Evolutionary conservation across 768 basidiomycete genomes (phyloP), one percentile per base, ranked within the genome.

Genomic region (Porpolomopsis calyptriformis): DNA sequence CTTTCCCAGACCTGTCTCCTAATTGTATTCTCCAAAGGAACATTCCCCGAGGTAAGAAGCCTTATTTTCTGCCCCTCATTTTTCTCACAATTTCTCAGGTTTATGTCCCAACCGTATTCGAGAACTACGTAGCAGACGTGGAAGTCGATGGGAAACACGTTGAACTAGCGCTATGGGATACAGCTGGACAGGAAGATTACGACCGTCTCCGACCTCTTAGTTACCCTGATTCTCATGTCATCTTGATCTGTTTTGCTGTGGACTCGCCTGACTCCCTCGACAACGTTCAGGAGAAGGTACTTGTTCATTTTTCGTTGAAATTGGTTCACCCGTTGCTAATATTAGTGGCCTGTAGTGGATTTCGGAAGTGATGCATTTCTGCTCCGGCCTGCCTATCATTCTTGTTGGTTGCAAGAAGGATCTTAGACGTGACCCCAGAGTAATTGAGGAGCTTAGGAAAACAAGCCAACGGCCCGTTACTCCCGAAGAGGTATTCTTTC

Each of bases 391-490:
- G 37, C 96, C 96, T 40, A 85, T 96, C 70, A 90, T 99, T 60
- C 85, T 99, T 48, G 93, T 99, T 53, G 96, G 90, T 12, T 96
- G 90, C 78, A 98, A 98, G 82, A 97, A 93, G 76, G 96, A 99
- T 69, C 78, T 99, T 50, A 74, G 94, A 65, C 82, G 87, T 57
- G 94, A 99, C 68, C 77, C 79, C 25, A 79, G 90, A 61, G 91
- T 93, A 40, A 85, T 94, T 45, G 91, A 96, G 50, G 91, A 94
- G 68, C 78, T 99, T 52, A 76, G 85, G 63, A 88, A 88, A 80
- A 92, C 89, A 49, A 85, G 78, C 61, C 94, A 97, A 72, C 73
- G 89, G 63, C 93, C 94, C 40, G 93, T 99, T 26, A 86, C 89
- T 26, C 82, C 86, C 43, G 87, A 92, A 66, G 90, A 94, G 80